Evolutionary conservation across 495 filamentous ascomycete species (phyloP).

Genomic region (Hypoxylon lienhwacheense): DNA sequence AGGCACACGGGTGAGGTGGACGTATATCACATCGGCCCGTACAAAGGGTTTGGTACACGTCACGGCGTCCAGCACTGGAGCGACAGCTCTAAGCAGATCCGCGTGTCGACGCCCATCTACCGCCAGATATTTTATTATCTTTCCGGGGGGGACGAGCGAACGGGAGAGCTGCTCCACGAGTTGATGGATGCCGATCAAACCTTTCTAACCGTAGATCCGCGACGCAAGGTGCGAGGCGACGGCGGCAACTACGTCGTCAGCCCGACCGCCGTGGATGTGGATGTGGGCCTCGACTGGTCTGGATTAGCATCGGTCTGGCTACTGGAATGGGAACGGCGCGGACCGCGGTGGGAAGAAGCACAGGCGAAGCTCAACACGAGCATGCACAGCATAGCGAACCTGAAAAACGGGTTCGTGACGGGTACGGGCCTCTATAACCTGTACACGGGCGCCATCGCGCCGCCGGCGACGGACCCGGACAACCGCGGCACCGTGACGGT

Average conservation of each 20-base stretch:
- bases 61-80: conserved; percentile 56
- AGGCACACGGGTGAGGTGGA: conserved; percentile 56
- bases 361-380: conserved; percentile 42
- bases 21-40: conserved; percentile 52
- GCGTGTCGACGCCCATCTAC: conserved; percentile 51
- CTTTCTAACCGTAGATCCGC: conserved; percentile 48
- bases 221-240: conserved; percentile 52
- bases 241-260: conserved; percentile 41
- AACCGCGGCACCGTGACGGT: conserved; percentile 47
- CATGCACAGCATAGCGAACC: conserved; percentile 45
- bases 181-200: conserved; percentile 47
- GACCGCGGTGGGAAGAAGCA: conserved; percentile 48
- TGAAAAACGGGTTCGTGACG: conserved; percentile 54
- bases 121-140: conserved; percentile 52
- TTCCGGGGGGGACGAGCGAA: conserved; percentile 50
- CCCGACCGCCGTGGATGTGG: conserved; percentile 48
- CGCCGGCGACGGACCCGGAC: conserved; percentile 46
- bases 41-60: conserved; percentile 54
- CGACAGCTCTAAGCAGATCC: conserved; percentile 55
- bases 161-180: conserved; percentile 48
- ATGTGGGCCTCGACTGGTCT: conserved; percentile 54
- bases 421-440: conserved; percentile 49
- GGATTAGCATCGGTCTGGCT: conserved; percentile 51
- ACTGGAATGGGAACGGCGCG: conserved; percentile 52
- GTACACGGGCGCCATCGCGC: conserved; percentile 42